Evolutionary conservation across 495 filamentous ascomycete genomes (phyloP).

Genomic region (Aspergillus wentii): DNA sequence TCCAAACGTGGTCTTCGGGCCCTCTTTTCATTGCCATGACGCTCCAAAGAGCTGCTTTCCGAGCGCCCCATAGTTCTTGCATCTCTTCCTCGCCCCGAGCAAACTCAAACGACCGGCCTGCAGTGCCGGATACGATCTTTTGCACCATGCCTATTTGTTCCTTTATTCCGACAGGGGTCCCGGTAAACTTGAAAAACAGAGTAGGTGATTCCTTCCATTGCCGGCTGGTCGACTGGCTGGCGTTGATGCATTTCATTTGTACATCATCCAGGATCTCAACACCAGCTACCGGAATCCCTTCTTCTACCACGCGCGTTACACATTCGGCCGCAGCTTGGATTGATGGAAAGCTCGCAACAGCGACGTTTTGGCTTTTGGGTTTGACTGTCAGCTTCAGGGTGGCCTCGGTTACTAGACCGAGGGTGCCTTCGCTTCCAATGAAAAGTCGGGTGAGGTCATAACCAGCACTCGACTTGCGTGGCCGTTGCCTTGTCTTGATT

Average conservation of each 20-base stretch:
- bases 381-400: conserved; percentile 58
- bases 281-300: conserved; percentile 58
- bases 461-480: conserved; percentile 60
- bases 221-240: conserved; percentile 47
- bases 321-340: conserved; percentile 55
- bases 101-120: conserved; percentile 54
- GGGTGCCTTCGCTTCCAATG: conserved; percentile 61
- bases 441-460: conserved; percentile 62
- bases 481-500: conserved; percentile 61
- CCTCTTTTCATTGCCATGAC: conserved; percentile 53
- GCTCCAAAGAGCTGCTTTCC: conserved; percentile 58
- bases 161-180: conserved; percentile 52
- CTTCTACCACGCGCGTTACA: conserved; percentile 55
- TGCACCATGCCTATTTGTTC: conserved; percentile 57
- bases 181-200: conserved; percentile 62
- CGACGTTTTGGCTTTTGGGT: conserved; percentile 57
- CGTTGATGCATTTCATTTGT: conserved; percentile 63
- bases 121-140: conserved; percentile 45
- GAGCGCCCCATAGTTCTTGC: conserved; percentile 56
- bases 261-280: conserved; percentile 62
- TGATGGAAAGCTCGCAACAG: conserved; percentile 56
- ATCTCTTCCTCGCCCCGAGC: conserved; percentile 51
- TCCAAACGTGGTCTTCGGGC: conserved; percentile 58
- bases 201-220: conserved; percentile 59
- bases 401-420: conserved; percentile 62